Percentiles rank a stretch among this genome's conserved stretches.
phyloP scores from a whole-genome alignment of 139 green algal genomes.

The Auxenochlorella protothecoides region DNA sequence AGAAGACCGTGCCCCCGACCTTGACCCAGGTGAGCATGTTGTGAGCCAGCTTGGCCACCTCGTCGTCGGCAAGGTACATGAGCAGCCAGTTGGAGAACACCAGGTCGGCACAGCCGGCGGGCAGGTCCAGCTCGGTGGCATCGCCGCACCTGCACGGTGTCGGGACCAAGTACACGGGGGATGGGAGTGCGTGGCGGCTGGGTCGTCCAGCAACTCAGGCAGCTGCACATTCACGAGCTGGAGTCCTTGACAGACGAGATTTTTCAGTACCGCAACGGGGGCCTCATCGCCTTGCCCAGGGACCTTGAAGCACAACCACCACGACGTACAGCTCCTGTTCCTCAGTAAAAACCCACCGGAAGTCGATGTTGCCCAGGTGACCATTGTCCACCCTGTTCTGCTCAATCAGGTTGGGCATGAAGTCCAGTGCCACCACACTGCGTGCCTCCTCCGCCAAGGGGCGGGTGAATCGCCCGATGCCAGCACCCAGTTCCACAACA shows the following conservation, averaged over 20 bases:
- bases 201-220: neutral
- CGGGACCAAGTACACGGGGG: too few species aligned
- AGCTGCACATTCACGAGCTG: neutral
- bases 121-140: slow-evolving; percentile 49
- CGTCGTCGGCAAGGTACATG: slow-evolving; percentile 78
- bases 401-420: slow-evolving; percentile 71
- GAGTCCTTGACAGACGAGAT: too few species aligned
- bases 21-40: slow-evolving; percentile 55
- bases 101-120: slow-evolving; percentile 38
- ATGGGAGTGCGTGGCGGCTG: too few species aligned
- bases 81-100: slow-evolving; percentile 92
- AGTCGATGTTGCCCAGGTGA: slow-evolving; percentile 40
- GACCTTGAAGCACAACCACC: neutral
- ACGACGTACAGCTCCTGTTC: neutral
- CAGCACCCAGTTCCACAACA: slow-evolving; percentile 77
- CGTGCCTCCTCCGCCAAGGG: slow-evolving; percentile 47
- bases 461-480: slow-evolving; percentile 82
- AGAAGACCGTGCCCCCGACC: slow-evolving; percentile 63
- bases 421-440: slow-evolving; percentile 67
- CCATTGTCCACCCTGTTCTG: slow-evolving; percentile 48
- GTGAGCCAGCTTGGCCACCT: slow-evolving; percentile 54
- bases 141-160: slow-evolving; percentile 35
- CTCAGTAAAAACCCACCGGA: slow-evolving; percentile 18
- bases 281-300: too few species aligned
- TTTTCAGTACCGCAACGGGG: too few species aligned